Evolutionary conservation across 106 monocot species (phyloP).

Genomic region (Platanthera guangdongensis): DNA sequence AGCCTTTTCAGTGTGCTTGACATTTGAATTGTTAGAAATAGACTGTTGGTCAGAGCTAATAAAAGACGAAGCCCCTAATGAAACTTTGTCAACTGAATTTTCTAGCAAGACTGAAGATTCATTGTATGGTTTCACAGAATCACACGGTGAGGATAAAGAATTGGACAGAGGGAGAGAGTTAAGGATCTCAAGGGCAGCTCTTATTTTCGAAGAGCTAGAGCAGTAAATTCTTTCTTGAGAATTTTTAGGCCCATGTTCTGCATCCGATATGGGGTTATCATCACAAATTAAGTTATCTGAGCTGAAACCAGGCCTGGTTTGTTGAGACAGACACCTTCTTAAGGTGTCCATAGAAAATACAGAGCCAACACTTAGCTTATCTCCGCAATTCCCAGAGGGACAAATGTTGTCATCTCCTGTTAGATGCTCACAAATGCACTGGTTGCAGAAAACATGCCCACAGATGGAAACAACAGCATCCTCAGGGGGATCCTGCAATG

Average conservation of each 20-base stretch:
- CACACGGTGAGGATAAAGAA: not conserved
- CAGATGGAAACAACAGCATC: constrained; percentile 89
- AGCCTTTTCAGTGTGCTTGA: constrained; percentile 57
- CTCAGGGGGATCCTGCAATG: constrained; percentile 79
- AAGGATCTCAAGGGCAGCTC: constrained; percentile 68
- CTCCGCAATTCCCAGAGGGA: constrained; percentile 50
- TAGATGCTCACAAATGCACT: constrained; percentile 77
- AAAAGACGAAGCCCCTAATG: not conserved
- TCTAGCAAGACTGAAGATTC: constrained; percentile 10
- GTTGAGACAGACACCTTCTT: constrained; percentile 30
- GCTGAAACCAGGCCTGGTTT: not conserved
- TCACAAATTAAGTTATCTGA: constrained; percentile 2
- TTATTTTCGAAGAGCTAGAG: constrained; percentile 69
- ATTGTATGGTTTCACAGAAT: constrained; percentile 3
- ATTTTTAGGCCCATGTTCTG: not conserved
- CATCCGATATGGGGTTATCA: not conserved
- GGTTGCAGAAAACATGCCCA: constrained; percentile 93
- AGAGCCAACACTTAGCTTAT: constrained; percentile 41
- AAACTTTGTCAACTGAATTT: constrained; percentile 9
- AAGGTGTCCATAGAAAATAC: constrained; percentile 66
- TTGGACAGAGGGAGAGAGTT: constrained; percentile 48
- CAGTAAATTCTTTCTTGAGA: constrained; percentile 5
- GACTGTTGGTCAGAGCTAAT: constrained; percentile 5
- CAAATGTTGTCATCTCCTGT: constrained; percentile 63
- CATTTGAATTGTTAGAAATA: constrained; percentile 8